phyloP scores from a whole-genome alignment of 176 grass and related monocot genomes.

The Carex myosuroides region DNA sequence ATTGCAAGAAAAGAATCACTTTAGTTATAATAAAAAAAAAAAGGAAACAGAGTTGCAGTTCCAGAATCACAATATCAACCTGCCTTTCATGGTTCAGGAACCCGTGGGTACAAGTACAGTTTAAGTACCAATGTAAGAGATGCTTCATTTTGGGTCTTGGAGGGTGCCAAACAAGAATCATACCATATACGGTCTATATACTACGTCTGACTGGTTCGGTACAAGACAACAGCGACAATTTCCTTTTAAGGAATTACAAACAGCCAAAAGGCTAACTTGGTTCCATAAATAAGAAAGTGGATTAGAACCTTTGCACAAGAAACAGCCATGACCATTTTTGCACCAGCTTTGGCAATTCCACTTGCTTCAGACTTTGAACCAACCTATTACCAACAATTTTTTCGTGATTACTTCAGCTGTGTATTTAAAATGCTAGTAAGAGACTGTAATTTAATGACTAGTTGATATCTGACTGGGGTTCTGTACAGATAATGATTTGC shows the following conservation, averaged over 20 bases:
- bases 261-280: neutral
- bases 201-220: neutral
- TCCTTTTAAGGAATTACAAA: neutral
- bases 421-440: neutral
- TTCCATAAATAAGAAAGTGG: neutral
- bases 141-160: neutral
- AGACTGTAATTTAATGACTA: neutral
- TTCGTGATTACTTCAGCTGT: neutral
- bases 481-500: neutral
- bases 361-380: conserved; percentile 90
- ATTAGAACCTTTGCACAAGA: conserved; percentile 69
- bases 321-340: conserved; percentile 99
- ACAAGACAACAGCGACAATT: neutral
- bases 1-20: neutral
- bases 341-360: conserved; percentile 94
- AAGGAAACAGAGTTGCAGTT: neutral
- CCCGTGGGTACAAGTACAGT: neutral
- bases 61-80: neutral
- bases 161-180: neutral
- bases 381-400: conserved; percentile 38
- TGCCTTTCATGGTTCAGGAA: neutral
- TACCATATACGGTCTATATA: neutral
- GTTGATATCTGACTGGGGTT: neutral
- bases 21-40: neutral
- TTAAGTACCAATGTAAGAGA: neutral